Base-by-base conservation (phyloP, 1,284 basidiomycete genomes). In the Ustilago tritici region DNA sequence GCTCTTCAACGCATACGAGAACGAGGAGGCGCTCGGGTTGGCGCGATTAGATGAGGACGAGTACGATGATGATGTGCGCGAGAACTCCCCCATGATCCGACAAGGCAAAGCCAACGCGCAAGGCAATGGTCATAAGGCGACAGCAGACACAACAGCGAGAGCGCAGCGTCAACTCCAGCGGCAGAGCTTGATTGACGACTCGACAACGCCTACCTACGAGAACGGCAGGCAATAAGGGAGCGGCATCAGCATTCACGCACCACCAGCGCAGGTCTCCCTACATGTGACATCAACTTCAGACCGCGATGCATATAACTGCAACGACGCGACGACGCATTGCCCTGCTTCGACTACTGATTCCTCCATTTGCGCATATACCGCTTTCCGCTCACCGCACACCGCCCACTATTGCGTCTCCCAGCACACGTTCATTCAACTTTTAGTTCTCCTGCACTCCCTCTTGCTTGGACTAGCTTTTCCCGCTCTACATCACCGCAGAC, bases 1-100 rank as follows among this genome's bases (percentile, higher is more conserved):
- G 17, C 70, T 83, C 34, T 83, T 83, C 76, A 79, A 73, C 38
- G 79, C 80, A 5, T 81, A 82, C 59, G 80, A 83, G 56, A 70
- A 74, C 54, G 76, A 83, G 52, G 81, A 81, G 70, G 67, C 72
- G n/a, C 58, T 82, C 9, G 79, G 77, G 5, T 53, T 83, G n/a
- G 65, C 78, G 36, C 81, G 74, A 50, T 71, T 83, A 1, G 79
- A 82, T 38, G 82, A 81, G 66, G 70, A 76, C 46, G 73, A 73
- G 50, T 76, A 79, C 36, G 78, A 81, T 35, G 68, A 70, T 9
- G 69, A 71, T 36, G 19, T 61, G 17, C 60, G 55, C 32, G 70
- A 73, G n/a, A 68, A 68, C 7, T 73, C 67, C 43, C 70, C 76
- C 36, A 74, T 73, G 70, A 53, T 74, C 19, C 70, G 76, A 23